Base-by-base conservation (phyloP, 2,329 filamentous ascomycete species). In the Colletotrichum orbiculare region DNA sequence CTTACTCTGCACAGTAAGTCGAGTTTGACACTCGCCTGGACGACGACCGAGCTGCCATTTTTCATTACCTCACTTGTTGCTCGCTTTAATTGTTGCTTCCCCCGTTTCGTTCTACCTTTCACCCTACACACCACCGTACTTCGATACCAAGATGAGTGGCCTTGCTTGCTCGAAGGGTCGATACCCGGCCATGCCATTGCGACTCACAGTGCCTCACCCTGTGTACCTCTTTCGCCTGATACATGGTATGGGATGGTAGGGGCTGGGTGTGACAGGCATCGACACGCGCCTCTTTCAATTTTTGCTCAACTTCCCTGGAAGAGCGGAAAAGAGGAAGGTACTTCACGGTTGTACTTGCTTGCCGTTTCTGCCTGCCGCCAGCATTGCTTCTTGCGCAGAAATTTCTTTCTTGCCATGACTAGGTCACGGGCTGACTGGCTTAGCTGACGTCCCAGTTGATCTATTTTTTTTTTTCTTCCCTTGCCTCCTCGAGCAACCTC, bases 41-140 rank as follows among this genome's bases (percentile, higher is more conserved):
- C 45, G 41, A 47, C 58, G 62, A 65, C 62, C 58, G 62, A 65
- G 48, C 62, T 58, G 59, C 55, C 56, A 53, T 46, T 65, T 65
- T 37, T 35, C 62, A 65, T 53, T 65, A 65, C 62, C 62, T 65
- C 57, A 61, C 45, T 52, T 55, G 56, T 43, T 37, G 38, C 45
- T 61, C 42, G 41, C 33, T 35, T 54, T 43, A 8, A 17, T 25
- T 43, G 42, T 34, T 60, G 49, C 46, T 53, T 64, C 4, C 4
- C 25, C 25, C 25, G 25, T 25, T 25, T 5, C 25, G 25, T 25
- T 25, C 25, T 4, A 25, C 45, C 50, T 65, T 65, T 42, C 37
- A 12, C 39, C 52, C 35, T 25, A 37, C 57, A 65, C 57, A 65
- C 62, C 62, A 52, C 62, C 62, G 62, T 65, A 50, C 56, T 46